Evolutionary conservation across 1,284 basidiomycete genomes (phyloP).

Genomic region (Apiotrichum mycotoxinovorans): DNA sequence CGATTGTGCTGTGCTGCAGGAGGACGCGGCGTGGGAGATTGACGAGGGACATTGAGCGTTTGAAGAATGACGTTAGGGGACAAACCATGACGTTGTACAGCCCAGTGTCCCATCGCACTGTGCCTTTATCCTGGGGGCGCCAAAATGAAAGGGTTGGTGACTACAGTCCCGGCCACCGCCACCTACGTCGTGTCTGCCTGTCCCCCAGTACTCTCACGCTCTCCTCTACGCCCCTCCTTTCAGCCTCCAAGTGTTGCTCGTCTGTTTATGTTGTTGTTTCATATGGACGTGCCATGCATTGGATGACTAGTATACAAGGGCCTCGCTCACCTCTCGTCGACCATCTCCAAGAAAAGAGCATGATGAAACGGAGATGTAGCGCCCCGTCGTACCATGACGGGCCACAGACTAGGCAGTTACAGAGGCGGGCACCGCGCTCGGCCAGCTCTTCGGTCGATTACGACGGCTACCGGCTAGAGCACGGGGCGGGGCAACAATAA

Average conservation of each 20-base stretch:
- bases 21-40: too few relatives aligned
- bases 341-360: background rate
- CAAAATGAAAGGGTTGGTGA: too few relatives aligned
- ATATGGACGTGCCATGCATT: constrained; percentile 27
- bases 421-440: constrained; percentile 3
- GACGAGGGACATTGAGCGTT: too few relatives aligned
- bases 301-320: constrained; percentile 27
- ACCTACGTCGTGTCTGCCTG: too few relatives aligned
- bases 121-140: background rate
- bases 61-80: too few relatives aligned
- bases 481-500: background rate
- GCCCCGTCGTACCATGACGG: background rate
- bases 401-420: constrained; percentile 8
- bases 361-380: background rate
- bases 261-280: too few relatives aligned
- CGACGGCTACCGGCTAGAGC: background rate
- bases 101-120: too few relatives aligned
- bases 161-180: too few relatives aligned
- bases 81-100: background rate
- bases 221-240: too few relatives aligned
- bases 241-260: too few relatives aligned
- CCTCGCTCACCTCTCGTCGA: constrained; percentile 7
- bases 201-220: too few relatives aligned
- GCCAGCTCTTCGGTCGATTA: background rate
- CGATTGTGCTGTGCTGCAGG: too few relatives aligned